phyloP scores from a whole-genome alignment of 148 eudicot species.

The Camellia sinensis region DNA sequence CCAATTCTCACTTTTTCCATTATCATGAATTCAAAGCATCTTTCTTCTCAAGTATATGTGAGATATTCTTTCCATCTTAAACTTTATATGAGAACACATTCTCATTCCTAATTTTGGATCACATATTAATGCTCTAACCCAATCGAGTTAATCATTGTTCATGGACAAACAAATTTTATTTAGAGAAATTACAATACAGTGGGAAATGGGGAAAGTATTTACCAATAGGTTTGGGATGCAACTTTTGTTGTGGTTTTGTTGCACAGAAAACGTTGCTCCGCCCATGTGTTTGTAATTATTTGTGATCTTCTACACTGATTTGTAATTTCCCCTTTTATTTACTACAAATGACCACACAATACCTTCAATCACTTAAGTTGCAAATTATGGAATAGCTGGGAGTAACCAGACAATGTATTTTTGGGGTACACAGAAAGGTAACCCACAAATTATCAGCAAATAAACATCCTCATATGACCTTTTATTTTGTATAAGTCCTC shows the following conservation, averaged over 20 bases:
- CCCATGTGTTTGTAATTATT: too few relatives aligned
- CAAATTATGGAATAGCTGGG: not conserved
- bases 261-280: too few relatives aligned
- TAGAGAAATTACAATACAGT: not conserved
- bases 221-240: too few relatives aligned
- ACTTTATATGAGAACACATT: not conserved
- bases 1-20: too few relatives aligned
- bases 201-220: too few relatives aligned
- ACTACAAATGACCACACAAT: too few relatives aligned
- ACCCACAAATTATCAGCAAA: not conserved
- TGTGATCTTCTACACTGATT: too few relatives aligned
- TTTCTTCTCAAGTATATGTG: too few relatives aligned
- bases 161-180: not conserved
- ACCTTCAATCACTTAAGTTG: not conserved
- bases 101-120: not conserved
- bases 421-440: not conserved
- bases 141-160: not conserved
- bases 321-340: too few relatives aligned
- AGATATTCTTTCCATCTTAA: too few relatives aligned
- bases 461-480: not conserved
- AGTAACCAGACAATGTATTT: not conserved
- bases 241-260: too few relatives aligned
- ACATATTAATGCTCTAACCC: not conserved
- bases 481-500: not conserved
- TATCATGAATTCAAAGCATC: not conserved